Percentiles rank a stretch among this genome's conserved stretches.
phyloP scores from a whole-genome alignment of 2,329 filamentous ascomycete genomes.

The Fusarium protoensiforme region DNA sequence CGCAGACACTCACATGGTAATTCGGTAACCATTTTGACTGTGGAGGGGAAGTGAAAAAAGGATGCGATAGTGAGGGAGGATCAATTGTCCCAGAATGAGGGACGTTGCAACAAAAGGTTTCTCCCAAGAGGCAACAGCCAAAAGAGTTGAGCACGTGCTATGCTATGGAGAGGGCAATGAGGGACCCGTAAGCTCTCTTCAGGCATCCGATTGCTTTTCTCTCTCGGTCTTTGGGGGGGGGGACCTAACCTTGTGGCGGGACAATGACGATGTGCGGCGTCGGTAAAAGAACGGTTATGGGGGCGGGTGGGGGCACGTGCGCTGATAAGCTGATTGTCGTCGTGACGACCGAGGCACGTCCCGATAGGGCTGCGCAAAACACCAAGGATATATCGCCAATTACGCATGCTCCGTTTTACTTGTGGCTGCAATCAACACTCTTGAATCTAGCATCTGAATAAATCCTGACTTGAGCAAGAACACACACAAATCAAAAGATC shows the following conservation, averaged over 20 bases:
- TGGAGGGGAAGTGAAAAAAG: background rate
- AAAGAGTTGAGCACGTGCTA: background rate
- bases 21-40: conserved; percentile 57
- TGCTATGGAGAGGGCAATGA: background rate
- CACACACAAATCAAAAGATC: background rate
- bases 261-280: conserved; percentile 39
- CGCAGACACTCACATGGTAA: conserved; percentile 58
- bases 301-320: background rate
- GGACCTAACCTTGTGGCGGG: conserved; percentile 33
- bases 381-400: conserved; percentile 1
- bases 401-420: background rate
- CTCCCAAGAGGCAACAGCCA: background rate
- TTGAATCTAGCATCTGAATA: background rate
- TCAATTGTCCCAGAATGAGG: background rate
- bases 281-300: conserved; percentile 31
- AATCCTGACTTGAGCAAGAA: too few species aligned
- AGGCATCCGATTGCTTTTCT: conserved; percentile 12
- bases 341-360: conserved; percentile 39
- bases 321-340: conserved; percentile 42
- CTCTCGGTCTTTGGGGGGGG: background rate
- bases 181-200: conserved; percentile 13
- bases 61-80: background rate
- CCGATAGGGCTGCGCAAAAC: conserved; percentile 3
- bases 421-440: background rate
- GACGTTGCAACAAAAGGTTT: background rate